These are phyloP conservation scores for Triticum urartu DNA, from an alignment of 176 grass and related monocot species.

Conservation along the genomic window DNA sequence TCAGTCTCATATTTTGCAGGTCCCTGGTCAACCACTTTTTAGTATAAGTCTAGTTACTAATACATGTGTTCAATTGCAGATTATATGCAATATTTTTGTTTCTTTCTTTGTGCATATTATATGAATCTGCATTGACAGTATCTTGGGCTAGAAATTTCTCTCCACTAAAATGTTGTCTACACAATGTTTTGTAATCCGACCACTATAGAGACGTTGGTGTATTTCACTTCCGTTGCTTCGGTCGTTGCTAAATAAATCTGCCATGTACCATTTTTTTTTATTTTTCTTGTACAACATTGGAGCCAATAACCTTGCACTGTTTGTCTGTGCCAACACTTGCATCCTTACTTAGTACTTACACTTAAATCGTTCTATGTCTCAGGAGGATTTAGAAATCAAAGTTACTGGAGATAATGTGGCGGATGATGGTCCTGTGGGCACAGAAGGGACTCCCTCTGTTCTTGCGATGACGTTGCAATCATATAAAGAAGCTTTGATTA, in stretches of 20 bases:
- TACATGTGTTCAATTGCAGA: too few relatives aligned
- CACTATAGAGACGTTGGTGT: neutral
- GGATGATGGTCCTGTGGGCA: conserved; percentile 26
- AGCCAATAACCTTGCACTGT: neutral
- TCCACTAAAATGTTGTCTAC: neutral
- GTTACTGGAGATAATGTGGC: conserved; percentile 12
- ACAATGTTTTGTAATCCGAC: neutral
- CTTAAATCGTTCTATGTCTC: neutral
- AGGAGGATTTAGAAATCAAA: conserved; percentile 39
- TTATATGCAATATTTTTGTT: too few relatives aligned
- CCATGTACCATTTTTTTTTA: neutral
- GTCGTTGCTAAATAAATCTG: neutral
- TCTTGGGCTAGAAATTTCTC: too few relatives aligned
- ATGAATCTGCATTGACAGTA: too few relatives aligned
- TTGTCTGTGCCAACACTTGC: neutral
- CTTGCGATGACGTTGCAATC: neutral
- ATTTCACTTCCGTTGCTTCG: neutral
- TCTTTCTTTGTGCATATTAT: too few relatives aligned
- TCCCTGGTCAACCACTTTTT: too few relatives aligned
- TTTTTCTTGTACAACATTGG: neutral
- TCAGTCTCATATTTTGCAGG: too few relatives aligned
- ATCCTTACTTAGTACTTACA: neutral
- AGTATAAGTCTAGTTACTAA: too few relatives aligned
- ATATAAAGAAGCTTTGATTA: too few relatives aligned
- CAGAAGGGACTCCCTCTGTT: conserved; percentile 49